Evolutionary conservation across 2,329 filamentous ascomycete genomes (phyloP), one percentile per base, ranked within the genome.

Genomic region (Verruconis gallopava): DNA sequence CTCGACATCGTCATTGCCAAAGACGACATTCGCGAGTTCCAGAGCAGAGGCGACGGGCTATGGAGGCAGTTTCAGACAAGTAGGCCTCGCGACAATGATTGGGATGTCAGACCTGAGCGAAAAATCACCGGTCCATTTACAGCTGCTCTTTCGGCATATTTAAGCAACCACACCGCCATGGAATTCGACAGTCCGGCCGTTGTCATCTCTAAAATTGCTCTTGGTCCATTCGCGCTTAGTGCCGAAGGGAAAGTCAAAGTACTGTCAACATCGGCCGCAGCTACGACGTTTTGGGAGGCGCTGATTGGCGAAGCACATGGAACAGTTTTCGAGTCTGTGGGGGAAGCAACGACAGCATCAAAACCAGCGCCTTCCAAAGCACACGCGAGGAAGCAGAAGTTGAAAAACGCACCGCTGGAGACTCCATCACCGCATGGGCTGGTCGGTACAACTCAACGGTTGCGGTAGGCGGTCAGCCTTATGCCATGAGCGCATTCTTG

Each of bases 391-490:
- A 41, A 50, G 49, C 5, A 50, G 39, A 13, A 53, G 22, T 32
- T 21, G 21, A 21, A 19, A 11, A 40, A 37, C 19, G 18, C 50
- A 15, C 50, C 50, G 4, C 39, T 45, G 17, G 49, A 50, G 14
- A 49, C 50, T 14, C 50, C 50, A 36, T 48, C 49, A 25, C 50
- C 50, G 38, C 51, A 52, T 38, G 49, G 48, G 34, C 37, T 50
- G 45, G 47, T 50, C 34, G 50, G 51, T 42, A 45, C 49, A 11
- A 19, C 40, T 30, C 6, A n/a, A 30, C 25, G n/a, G 25, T n/a
- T 30, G 25, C 6, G 25, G n/a, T 30, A 30, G 25, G n/a, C n/a
- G 25, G n/a, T n/a, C n/a, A n/a, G n/a, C n/a, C n/a, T n/a, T n/a
- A n/a, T n/a, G n/a, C n/a, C n/a, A n/a, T n/a, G n/a, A n/a, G n/a